These are phyloP conservation scores for Pseudocercospora vitis DNA, from an alignment of 2,329 filamentous ascomycete genomes.

Conservation along the genomic window DNA sequence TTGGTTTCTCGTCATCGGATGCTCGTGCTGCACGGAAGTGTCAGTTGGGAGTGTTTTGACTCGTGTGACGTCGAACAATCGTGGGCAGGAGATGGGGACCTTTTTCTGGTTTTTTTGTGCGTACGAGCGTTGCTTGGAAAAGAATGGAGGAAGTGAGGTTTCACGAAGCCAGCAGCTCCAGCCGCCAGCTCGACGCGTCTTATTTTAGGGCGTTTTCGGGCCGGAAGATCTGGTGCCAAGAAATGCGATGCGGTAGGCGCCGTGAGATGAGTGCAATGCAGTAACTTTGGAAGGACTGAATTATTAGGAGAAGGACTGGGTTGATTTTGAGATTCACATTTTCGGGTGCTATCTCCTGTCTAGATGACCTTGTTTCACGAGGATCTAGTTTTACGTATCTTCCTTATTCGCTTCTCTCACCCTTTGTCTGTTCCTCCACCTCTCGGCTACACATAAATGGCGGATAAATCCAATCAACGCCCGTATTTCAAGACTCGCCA, in stretches of 20 bases:
- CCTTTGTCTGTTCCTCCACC: not conserved
- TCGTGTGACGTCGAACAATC: not conserved
- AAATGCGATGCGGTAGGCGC: too few relatives aligned
- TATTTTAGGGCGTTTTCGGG: not conserved
- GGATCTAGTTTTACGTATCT: not conserved
- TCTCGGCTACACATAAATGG: not conserved
- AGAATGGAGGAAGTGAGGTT: not conserved
- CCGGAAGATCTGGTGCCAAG: not conserved
- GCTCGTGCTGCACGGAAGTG: not conserved
- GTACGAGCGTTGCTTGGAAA: not conserved
- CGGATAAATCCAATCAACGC: not conserved
- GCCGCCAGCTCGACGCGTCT: too few relatives aligned
- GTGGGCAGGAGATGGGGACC: not conserved
- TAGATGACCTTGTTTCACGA: not conserved
- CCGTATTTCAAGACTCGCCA: not conserved
- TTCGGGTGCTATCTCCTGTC: not conserved
- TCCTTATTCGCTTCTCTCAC: not conserved
- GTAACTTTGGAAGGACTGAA: not conserved
- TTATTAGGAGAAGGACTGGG: not conserved
- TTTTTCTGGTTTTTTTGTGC: not conserved
- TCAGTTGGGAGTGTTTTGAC: not conserved
- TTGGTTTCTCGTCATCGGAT: constrained; percentile 25
- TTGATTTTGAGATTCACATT: not conserved
- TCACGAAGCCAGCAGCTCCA: too few relatives aligned
- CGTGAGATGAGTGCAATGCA: not conserved